Conservation (phyloP, 176 grass and related monocot genomes). For the Phyllostachys edulis region DNA sequence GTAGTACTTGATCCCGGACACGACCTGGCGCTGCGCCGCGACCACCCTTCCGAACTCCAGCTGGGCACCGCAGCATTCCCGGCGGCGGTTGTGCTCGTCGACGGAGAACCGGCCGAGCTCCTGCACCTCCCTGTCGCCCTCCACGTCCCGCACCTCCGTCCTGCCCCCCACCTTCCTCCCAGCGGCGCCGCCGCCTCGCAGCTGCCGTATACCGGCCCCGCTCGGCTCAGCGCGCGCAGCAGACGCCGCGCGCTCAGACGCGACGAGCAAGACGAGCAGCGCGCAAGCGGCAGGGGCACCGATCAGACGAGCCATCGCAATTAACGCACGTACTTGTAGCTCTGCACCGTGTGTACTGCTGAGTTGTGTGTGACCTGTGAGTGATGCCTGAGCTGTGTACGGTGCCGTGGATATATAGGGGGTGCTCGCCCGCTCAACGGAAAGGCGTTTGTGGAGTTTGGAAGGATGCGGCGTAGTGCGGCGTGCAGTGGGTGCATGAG, state of each 20-base stretch:
- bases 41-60: slow-evolving; percentile 64
- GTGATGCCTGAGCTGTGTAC: neutral
- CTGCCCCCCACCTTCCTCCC: slow-evolving; percentile 67
- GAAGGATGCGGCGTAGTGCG: slow-evolving; percentile 5
- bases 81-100: slow-evolving; percentile 64
- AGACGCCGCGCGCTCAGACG: neutral
- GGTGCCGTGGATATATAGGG: neutral
- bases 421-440: neutral
- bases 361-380: neutral
- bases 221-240: neutral
- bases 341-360: no score
- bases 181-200: neutral
- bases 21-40: slow-evolving; percentile 81
- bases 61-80: neutral
- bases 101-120: slow-evolving; percentile 76
- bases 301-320: slow-evolving; percentile 4
- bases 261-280: slow-evolving; percentile 32
- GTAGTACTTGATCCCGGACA: slow-evolving; percentile 93
- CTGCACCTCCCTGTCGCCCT: slow-evolving; percentile 70
- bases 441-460: neutral
- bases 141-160: slow-evolving; percentile 63
- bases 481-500: neutral
- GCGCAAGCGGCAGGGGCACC: neutral
- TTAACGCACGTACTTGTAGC: no score
- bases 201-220: neutral